Evolutionary conservation across 768 basidiomycete species (phyloP), one percentile per base, ranked within the genome.

Genomic region (Mycena filopes): DNA sequence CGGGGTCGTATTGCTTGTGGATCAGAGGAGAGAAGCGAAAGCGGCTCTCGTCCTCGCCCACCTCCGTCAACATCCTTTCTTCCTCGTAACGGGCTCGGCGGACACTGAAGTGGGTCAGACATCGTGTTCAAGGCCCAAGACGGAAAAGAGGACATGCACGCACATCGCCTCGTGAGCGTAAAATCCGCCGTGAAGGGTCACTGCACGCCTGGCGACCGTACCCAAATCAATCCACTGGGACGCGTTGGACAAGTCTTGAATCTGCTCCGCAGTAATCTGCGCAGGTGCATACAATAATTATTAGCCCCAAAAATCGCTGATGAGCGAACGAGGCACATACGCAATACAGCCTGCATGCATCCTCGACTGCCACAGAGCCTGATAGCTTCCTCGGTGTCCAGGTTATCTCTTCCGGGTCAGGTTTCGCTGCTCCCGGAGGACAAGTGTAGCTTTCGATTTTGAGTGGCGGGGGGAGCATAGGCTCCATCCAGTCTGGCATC

Each of bases 301-400:
- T 33, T 2, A 13, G 10, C 28, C 25, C 25, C n/a, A n/a, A n/a
- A n/a, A n/a, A n/a, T n/a, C n/a, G n/a, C n/a, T n/a, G n/a, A n/a
- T n/a, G 33, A 12, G 33, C 33, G 33, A 33, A 12, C 33, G 33
- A 33, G 48, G 4, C 1, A 42, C 63, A 11, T 49, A 64, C 55
- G 26, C 63, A 57, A 33, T 64, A 64, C 23, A 64, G 18, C 28
- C 63, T 51, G 33, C 63, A 64, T 12, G 55, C 63, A 12, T 64
- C 63, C 21, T 26, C 28, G n/a, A 64, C 49, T n/a, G 55, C 53
- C 2, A 64, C 63, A 10, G 63, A n/a, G 33, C 63, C 55, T 2
- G 56, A 58, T 51, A 64, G 45, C 18, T 58, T 36, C 25, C 43
- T 47, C 9, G 56, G 63, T 2, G 11, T 36, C 63, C 63, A 64